A percentile compares a stretch with the other conserved stretches of the same genome.
These are phyloP conservation scores for Trametes versicolor DNA, from an alignment of 1,284 basidiomycete genomes.

Conservation along the genomic window DNA sequence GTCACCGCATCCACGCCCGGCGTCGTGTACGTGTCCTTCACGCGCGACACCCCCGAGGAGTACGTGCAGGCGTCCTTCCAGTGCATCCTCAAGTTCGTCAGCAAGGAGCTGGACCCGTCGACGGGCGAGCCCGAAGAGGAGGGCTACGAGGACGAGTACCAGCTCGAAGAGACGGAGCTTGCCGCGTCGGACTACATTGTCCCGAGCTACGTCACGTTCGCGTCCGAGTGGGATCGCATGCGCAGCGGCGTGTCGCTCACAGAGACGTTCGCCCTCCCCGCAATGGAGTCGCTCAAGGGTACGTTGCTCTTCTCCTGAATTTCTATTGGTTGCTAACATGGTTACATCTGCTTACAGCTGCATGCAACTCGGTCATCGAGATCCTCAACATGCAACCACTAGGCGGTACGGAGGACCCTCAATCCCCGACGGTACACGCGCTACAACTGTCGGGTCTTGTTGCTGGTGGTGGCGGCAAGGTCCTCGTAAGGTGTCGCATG, in stretches of 20 bases:
- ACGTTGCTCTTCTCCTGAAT: constrained; percentile 39
- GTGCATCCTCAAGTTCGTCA: constrained; percentile 95
- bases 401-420: constrained; percentile 87
- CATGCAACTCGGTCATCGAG: constrained; percentile 93
- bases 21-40: constrained; percentile 94
- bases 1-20: constrained; percentile 81
- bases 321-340: not conserved
- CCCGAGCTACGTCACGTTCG: constrained; percentile 92
- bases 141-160: constrained; percentile 99
- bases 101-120: constrained; percentile 96
- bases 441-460: constrained; percentile 93
- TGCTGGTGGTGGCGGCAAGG: constrained; percentile 90
- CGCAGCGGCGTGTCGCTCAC: constrained; percentile 79
- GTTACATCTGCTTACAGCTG: constrained; percentile 60
- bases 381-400: constrained; percentile 97
- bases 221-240: constrained; percentile 95
- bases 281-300: constrained; percentile 96
- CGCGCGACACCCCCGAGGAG: constrained; percentile 78
- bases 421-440: constrained; percentile 91
- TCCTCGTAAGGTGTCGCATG: constrained; percentile 95
- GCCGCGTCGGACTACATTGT: constrained; percentile 95
- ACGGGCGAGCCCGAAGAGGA: constrained; percentile 98
- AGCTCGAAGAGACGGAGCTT: constrained; percentile 95
- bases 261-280: constrained; percentile 94
- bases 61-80: constrained; percentile 90